These are phyloP conservation scores for Phytophthora citricola DNA, from an alignment of 352 stramenopile genomes.

Conservation along the genomic window DNA sequence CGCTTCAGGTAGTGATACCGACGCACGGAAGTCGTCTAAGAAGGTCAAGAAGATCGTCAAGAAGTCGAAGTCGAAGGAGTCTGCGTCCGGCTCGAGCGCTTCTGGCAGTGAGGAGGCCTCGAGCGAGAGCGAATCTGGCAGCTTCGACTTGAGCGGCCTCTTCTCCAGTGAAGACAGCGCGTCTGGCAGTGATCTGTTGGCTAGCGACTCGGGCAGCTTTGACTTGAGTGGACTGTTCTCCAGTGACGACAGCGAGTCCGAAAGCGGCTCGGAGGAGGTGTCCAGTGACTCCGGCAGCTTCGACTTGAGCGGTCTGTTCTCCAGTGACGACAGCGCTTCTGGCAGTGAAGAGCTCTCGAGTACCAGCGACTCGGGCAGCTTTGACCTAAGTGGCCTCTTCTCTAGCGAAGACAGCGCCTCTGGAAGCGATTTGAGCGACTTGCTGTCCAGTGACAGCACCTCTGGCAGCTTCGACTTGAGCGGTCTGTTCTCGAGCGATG, in stretches of 20 bases:
- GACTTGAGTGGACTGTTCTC: background rate
- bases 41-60: background rate
- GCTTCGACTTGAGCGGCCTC: background rate
- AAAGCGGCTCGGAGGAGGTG: background rate
- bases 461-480: background rate
- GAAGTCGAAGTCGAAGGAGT: background rate
- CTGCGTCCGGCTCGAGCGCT: background rate
- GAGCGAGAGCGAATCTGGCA: background rate
- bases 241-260: background rate
- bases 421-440: background rate
- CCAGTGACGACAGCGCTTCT: slow-evolving; percentile 5
- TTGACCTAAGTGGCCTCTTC: background rate
- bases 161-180: slow-evolving; percentile 1
- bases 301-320: background rate
- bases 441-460: background rate
- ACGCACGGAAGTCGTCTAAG: no score
- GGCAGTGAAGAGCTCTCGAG: background rate
- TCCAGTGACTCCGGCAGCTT: background rate
- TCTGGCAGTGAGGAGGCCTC: background rate
- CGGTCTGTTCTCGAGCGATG: background rate
- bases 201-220: background rate
- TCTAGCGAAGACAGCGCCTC: background rate
- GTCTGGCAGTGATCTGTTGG: slow-evolving; percentile 1
- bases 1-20: background rate
- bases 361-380: background rate